Conservation (phyloP, 495 filamentous ascomycete genomes). For the Glutinoglossum americanum region DNA sequence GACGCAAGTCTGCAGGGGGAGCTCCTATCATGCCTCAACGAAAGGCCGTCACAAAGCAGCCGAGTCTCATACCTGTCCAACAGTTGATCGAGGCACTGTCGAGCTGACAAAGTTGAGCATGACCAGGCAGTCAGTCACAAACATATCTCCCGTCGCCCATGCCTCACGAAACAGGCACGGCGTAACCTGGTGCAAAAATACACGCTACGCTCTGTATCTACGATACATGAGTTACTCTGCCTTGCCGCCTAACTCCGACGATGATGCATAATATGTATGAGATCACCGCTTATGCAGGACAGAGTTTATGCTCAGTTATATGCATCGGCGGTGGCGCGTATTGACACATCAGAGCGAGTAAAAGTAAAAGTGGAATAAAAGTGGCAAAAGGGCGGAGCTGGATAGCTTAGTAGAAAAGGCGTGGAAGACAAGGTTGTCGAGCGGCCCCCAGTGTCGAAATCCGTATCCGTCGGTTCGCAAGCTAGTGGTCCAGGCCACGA, state of each 20-base stretch:
- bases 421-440: too few relatives aligned
- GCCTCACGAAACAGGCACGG: neutral
- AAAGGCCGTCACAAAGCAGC: neutral
- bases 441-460: too few relatives aligned
- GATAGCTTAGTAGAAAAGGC: too few relatives aligned
- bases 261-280: too few relatives aligned
- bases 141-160: neutral
- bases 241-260: neutral
- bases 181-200: too few relatives aligned
- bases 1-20: slow-evolving; percentile 1
- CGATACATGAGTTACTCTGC: neutral
- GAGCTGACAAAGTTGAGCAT: neutral
- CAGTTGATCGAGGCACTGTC: neutral
- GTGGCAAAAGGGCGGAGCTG: too few relatives aligned
- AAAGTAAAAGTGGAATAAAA: neutral
- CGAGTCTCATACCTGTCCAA: neutral
- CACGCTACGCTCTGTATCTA: too few relatives aligned
- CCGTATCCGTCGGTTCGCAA: too few relatives aligned
- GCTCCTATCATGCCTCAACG: neutral
- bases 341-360: neutral
- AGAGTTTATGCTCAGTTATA: too few relatives aligned
- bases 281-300: neutral
- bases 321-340: neutral
- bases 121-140: neutral
- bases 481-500: too few relatives aligned